Percentiles rank a stretch among this genome's conserved stretches.
phyloP scores from a whole-genome alignment of 495 filamentous ascomycete genomes.

The Aspergillus avenaceus region DNA sequence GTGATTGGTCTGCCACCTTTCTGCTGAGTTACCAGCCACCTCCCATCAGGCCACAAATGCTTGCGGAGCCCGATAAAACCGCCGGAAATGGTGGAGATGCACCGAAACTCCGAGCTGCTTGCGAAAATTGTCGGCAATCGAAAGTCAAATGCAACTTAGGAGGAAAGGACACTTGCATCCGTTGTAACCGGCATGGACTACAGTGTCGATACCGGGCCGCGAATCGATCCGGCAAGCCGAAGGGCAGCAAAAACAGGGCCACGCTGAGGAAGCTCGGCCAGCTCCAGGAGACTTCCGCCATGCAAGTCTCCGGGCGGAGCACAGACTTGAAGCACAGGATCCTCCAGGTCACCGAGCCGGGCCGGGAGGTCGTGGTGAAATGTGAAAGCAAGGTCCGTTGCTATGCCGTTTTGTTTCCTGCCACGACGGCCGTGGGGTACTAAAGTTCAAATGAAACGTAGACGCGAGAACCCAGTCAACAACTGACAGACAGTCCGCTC shows the following conservation, averaged over 20 bases:
- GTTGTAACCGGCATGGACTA: slow-evolving; percentile 42
- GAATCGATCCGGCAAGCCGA: slow-evolving; percentile 45
- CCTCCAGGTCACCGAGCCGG: background rate
- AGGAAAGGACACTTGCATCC: slow-evolving; percentile 37
- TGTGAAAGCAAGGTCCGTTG: background rate
- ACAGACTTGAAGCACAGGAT: background rate
- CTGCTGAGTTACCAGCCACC: background rate
- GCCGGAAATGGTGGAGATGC: slow-evolving; percentile 22
- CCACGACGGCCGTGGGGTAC: background rate
- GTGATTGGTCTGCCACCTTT: background rate
- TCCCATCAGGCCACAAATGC: slow-evolving; percentile 22
- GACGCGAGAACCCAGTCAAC: slow-evolving; percentile 6
- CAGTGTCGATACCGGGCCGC: slow-evolving; percentile 43
- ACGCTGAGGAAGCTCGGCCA: slow-evolving; percentile 41
- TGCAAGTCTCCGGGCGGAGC: slow-evolving; percentile 3
- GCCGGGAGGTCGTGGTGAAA: background rate
- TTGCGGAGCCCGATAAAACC: slow-evolving; percentile 25
- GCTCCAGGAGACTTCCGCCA: slow-evolving; percentile 30
- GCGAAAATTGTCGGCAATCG: slow-evolving; percentile 45
- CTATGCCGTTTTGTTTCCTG: background rate
- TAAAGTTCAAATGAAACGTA: background rate
- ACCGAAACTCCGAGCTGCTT: slow-evolving; percentile 42
- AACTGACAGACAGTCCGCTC: slow-evolving; percentile 14
- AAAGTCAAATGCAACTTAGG: slow-evolving; percentile 46
- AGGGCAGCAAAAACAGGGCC: slow-evolving; percentile 45